Base-by-base conservation (phyloP, 2,329 filamentous ascomycete species). In the Xenosphaeropsis pyriputrescens region DNA sequence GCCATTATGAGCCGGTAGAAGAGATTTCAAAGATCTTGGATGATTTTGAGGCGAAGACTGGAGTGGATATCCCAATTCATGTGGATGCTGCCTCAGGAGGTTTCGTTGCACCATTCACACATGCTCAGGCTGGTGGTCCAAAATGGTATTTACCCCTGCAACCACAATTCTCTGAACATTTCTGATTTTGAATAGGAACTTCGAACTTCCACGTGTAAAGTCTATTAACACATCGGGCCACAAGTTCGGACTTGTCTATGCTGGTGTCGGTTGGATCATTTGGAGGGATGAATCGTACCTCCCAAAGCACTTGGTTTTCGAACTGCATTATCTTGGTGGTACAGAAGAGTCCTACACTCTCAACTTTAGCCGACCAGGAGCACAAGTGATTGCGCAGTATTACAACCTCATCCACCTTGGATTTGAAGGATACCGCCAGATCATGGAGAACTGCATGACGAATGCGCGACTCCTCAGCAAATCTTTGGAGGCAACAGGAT, bases 341-440 rank as follows among this genome's bases (percentile, higher is more conserved):
- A 79, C 74, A 0, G 76, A 83, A 48, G 68, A 79, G 50, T 75
- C 72, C 2, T 84, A 74, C 56, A 82, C 77, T 0, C 64, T 84
- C 15, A 84, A 83, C 57, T 84, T 84, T 59, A 81, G 75, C 1
- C 70, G 79, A 1, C 77, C 78, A 0, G 79, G 77, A 3, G 72
- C 74, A 0, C 79, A 83, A 43, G 64, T 84, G 40, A 74, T 83
- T 42, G 76, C 68, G 0, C 79, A 84, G 50, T 84, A 84, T 56
- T 84, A 74, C 57, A 82, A 84, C 47, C 61, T 84, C 11, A 75
- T 84, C 42, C 77, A 81, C 44, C 66, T 84, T 0, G 79, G 79
- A 2, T 77, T 74, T 54, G 60, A 62, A 2, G 79, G 79, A 8
- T 85, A 78, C 56, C 66, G 64, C 9, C 59, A 61, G 29, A 67